A percentile compares a stretch with the other conserved stretches of the same genome.
Conservation (phyloP, 192 early-diverging fungal genomes). For the Coemansia sp. region DNA sequence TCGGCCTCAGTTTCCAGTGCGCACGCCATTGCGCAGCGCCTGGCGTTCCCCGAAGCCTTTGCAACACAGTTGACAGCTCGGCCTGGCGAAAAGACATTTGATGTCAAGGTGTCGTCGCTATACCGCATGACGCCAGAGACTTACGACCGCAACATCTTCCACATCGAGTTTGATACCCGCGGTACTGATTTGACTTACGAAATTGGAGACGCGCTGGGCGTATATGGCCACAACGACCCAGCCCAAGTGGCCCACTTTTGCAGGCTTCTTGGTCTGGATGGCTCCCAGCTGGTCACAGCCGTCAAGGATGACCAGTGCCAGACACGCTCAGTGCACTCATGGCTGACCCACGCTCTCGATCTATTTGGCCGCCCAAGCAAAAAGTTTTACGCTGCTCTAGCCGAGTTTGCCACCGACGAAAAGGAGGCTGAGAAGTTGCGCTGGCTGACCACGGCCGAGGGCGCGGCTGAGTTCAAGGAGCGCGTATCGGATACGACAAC, state of each 20-base stretch:
- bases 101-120: conserved; percentile 34
- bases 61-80: conserved; percentile 20
- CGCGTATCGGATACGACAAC: conserved; percentile 81
- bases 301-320: conserved; percentile 63
- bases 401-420: conserved; percentile 66
- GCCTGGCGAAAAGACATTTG: conserved; percentile 29
- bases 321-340: conserved; percentile 71
- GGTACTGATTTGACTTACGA: conserved; percentile 82
- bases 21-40: conserved; percentile 26
- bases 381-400: conserved; percentile 86
- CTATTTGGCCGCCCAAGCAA: conserved; percentile 94
- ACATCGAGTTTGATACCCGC: conserved; percentile 90
- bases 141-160: conserved; percentile 97
- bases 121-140: conserved; percentile 77
- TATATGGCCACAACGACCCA: conserved; percentile 85
- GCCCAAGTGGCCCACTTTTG: conserved; percentile 74
- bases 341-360: conserved; percentile 82
- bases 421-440: conserved; percentile 66
- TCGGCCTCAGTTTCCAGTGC: conserved; percentile 6
- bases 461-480: conserved; percentile 73
- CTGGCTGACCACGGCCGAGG: conserved; percentile 68
- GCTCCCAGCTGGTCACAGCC: conserved; percentile 61
- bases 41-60: conserved; percentile 48
- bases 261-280: conserved; percentile 68
- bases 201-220: conserved; percentile 91